These are phyloP conservation scores for Aurifilum marmelostoma DNA, from an alignment of 2,329 filamentous ascomycete genomes.

Conservation along the genomic window DNA sequence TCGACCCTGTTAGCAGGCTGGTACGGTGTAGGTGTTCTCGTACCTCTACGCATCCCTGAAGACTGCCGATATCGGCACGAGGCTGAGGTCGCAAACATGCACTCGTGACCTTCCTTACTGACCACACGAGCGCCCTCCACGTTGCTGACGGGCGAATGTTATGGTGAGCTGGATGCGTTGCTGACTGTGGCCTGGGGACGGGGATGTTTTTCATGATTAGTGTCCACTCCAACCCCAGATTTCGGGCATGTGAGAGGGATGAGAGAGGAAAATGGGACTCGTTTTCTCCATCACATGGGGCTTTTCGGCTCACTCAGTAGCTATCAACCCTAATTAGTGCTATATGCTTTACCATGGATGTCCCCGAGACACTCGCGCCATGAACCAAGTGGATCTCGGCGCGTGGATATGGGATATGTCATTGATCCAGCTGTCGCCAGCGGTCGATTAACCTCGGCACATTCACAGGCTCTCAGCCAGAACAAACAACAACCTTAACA, in stretches of 20 bases:
- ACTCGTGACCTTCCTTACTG: constrained; percentile 1
- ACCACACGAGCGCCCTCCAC: background rate
- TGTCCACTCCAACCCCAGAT: background rate
- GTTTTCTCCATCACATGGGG: constrained; percentile 6
- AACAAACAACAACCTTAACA: background rate
- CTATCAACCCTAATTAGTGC: background rate
- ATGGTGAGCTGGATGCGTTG: background rate
- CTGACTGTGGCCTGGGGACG: background rate
- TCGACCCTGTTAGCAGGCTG: background rate
- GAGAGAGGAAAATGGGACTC: background rate
- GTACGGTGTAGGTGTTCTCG: background rate
- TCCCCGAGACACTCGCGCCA: constrained; percentile 1
- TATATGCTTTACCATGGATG: constrained; percentile 5
- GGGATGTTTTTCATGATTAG: background rate
- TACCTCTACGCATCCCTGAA: background rate
- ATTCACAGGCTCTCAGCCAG: background rate
- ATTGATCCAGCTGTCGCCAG: constrained; percentile 8
- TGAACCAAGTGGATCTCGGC: constrained; percentile 11
- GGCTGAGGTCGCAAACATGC: background rate
- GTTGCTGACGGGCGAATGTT: background rate
- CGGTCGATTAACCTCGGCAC: constrained; percentile 16
- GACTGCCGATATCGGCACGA: constrained; percentile 11
- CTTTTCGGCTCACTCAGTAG: background rate
- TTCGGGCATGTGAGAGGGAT: constrained; percentile 3
- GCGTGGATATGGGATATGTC: constrained; percentile 2